phyloP scores from a whole-genome alignment of 192 early-diverging fungal genomes.

The Allomyces javanicus region DNA sequence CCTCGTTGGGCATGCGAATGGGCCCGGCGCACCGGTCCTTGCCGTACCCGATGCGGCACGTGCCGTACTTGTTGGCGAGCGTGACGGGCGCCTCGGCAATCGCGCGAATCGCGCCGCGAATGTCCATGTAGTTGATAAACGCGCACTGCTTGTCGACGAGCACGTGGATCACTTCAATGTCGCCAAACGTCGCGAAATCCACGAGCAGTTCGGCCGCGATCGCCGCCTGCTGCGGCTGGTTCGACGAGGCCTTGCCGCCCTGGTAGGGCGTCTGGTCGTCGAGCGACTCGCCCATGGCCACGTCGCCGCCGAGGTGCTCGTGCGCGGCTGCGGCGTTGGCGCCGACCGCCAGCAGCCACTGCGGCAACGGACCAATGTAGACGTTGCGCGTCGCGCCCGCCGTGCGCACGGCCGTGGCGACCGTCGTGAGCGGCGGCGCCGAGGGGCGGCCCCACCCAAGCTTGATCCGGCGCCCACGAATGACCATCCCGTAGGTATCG shows the following conservation, averaged over 20 bases:
- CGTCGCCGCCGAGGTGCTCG: not conserved
- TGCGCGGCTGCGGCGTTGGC: not conserved
- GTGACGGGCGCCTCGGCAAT: constrained; percentile 38
- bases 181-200: constrained; percentile 70
- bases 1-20: constrained; percentile 18
- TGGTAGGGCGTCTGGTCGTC: not conserved
- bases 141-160: constrained; percentile 62
- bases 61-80: constrained; percentile 33
- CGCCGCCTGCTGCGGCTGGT: constrained; percentile 32
- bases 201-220: constrained; percentile 44
- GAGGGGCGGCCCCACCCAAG: constrained; percentile 63
- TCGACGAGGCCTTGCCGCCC: not conserved
- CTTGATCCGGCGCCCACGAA: constrained; percentile 55
- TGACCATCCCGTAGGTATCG: constrained; percentile 33
- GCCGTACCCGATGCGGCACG: constrained; percentile 51
- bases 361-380: constrained; percentile 30
- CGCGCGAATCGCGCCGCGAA: constrained; percentile 51
- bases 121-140: constrained; percentile 71
- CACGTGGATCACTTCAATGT: constrained; percentile 69
- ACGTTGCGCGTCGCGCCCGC: constrained; percentile 61
- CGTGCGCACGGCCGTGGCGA: constrained; percentile 33
- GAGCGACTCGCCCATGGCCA: not conserved
- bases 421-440: constrained; percentile 17
- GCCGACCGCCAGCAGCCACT: not conserved
- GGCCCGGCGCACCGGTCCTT: constrained; percentile 76